Percentiles rank a stretch among this genome's conserved stretches.
Conservation (phyloP, 2,329 filamentous ascomycete genomes). For the Rugonectria rugulosa region DNA sequence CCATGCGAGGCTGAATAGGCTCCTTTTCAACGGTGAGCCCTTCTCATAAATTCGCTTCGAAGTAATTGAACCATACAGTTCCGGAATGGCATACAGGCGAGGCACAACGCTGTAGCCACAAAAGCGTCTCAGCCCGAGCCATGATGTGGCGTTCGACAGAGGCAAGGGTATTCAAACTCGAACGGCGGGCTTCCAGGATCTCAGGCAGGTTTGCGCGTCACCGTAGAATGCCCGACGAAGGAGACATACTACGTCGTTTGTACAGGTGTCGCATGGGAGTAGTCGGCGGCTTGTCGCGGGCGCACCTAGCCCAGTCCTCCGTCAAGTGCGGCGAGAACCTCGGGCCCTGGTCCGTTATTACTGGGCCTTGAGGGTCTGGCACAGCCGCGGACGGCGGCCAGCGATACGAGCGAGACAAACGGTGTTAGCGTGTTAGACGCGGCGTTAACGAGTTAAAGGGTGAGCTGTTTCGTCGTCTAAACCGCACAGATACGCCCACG, state of each 20-base stretch:
- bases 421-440: slow-evolving; percentile 43
- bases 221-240: slow-evolving; percentile 1
- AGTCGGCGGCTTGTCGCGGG: slow-evolving; percentile 25
- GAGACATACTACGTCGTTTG: neutral
- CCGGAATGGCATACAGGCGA: too few relatives aligned
- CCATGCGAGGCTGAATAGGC: too few relatives aligned
- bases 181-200: slow-evolving; percentile 17
- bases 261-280: neutral
- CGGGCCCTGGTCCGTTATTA: slow-evolving; percentile 14
- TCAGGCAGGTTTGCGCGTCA: slow-evolving; percentile 20
- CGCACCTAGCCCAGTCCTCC: slow-evolving; percentile 24
- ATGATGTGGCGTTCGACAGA: slow-evolving; percentile 21
- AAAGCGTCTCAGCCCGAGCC: slow-evolving; percentile 30
- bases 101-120: slow-evolving; percentile 21
- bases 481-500: slow-evolving; percentile 23
- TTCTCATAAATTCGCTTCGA: too few relatives aligned
- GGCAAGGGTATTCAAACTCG: slow-evolving; percentile 20
- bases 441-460: slow-evolving; percentile 44
- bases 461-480: slow-evolving; percentile 37
- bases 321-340: slow-evolving; percentile 21
- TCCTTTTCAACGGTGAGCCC: too few relatives aligned
- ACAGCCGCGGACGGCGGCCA: slow-evolving; percentile 42
- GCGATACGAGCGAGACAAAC: slow-evolving; percentile 38
- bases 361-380: slow-evolving; percentile 22
- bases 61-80: too few relatives aligned